These are phyloP conservation scores for Talaromyces piceae DNA, from an alignment of 2,329 filamentous ascomycete species.

Conservation along the genomic window DNA sequence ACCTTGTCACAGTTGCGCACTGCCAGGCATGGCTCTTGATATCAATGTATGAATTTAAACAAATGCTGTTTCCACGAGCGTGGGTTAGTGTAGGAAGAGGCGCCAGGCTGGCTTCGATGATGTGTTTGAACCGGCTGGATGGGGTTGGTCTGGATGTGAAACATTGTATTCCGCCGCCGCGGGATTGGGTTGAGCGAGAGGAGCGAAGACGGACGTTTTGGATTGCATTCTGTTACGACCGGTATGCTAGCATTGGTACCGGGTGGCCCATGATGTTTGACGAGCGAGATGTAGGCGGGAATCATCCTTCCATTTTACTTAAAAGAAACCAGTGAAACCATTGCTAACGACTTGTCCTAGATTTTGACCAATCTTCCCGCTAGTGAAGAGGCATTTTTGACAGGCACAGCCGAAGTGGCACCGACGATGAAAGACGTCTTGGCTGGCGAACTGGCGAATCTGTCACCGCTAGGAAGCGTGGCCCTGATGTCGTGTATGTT, in stretches of 20 bases:
- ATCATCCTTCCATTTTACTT: not conserved
- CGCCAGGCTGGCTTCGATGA: constrained; percentile 80
- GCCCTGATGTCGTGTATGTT: constrained; percentile 83
- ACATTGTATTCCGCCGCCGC: constrained; percentile 75
- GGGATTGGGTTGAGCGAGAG: constrained; percentile 90
- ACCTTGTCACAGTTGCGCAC: constrained; percentile 76
- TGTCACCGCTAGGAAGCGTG: constrained; percentile 73
- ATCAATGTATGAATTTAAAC: constrained; percentile 84
- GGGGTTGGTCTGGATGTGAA: constrained; percentile 80
- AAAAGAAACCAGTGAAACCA: constrained; percentile 15
- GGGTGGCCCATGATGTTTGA: constrained; percentile 96
- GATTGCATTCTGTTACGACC: constrained; percentile 84
- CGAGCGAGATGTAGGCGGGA: constrained; percentile 62
- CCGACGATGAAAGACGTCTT: constrained; percentile 51
- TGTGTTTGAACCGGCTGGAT: constrained; percentile 82
- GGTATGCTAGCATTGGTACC: constrained; percentile 91
- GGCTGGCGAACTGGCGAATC: constrained; percentile 57
- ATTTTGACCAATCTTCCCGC: constrained; percentile 78
- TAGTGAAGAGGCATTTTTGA: constrained; percentile 76
- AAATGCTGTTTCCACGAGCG: constrained; percentile 93
- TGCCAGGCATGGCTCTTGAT: constrained; percentile 78
- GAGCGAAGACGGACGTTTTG: constrained; percentile 90
- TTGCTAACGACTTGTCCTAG: constrained; percentile 32
- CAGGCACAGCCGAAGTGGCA: constrained; percentile 66
- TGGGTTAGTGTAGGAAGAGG: constrained; percentile 87